Evolutionary conservation across 495 filamentous ascomycete species (phyloP), one percentile per base, ranked within the genome.

Genomic region (Penicillium salamii): DNA sequence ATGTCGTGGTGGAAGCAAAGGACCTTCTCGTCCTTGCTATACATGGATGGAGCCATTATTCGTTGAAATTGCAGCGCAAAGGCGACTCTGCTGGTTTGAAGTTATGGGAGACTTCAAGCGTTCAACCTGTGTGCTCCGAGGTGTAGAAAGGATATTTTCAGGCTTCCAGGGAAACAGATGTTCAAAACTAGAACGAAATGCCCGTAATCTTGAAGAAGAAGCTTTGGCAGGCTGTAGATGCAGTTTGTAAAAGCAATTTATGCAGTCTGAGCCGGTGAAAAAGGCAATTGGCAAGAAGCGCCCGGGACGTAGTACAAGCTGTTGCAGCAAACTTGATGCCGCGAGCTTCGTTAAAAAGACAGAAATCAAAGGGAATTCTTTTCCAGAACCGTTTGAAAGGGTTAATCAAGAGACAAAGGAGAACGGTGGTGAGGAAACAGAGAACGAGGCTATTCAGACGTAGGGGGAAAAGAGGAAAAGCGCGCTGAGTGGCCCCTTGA

Each of bases 1-100:
- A 97, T 83, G 50, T 96, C 91, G 68, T 90, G 87, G 65, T 98
- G 93, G 59, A 98, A 98, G 72, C 93, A 98, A 17, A 98, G 82
- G 32, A 95, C 92, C 58, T 84, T 87, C 74, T 98, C 93, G 59
- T 97, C 91, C 66, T 93, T 93, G 42, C 73, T 72, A 67, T 88
- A 98, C 26, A 77, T 80, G 49, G 81, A 71, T 49, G 85, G 81
- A 31, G 84, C 82, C 85, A 88, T 89, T 19, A 50, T 72, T 35
- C 4, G 29, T 31, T 29, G 40, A n/a, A 39, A 31, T 40, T 24
- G 24, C 26, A 51, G 17, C 21, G 21, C 32, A 52, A 39, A 46
- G 35, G 18, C 15, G 29, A 49, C 39, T 26, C n/a, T n/a, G n/a
- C n/a, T 26, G 23, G 23, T 26, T 26, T 8, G 8, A 26, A 26